Conservation (phyloP, 2,329 filamentous ascomycete genomes). For the Helotiales sp. region DNA sequence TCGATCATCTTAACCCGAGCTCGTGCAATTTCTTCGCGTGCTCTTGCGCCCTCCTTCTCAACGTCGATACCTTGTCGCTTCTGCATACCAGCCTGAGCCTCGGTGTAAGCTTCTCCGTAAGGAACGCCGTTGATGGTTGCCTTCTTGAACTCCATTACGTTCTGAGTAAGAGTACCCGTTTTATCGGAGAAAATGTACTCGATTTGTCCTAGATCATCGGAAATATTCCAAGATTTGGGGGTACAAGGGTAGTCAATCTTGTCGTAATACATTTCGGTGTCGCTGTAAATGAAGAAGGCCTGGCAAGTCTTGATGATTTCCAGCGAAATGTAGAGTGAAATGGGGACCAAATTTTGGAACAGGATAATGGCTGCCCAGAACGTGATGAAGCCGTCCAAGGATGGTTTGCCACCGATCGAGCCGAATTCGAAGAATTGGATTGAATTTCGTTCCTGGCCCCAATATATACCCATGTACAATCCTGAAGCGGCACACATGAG, state of each 20-base stretch:
- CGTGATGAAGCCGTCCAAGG: conserved; percentile 88
- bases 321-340: conserved; percentile 95
- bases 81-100: conserved; percentile 95
- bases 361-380: conserved; percentile 95
- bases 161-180: conserved; percentile 87
- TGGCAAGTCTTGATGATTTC: conserved; percentile 94
- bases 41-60: conserved; percentile 76
- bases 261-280: conserved; percentile 96
- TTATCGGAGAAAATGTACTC: conserved; percentile 99
- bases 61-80: conserved; percentile 87
- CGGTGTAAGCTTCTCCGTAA: conserved; percentile 97
- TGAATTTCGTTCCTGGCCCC: conserved; percentile 76
- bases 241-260: conserved; percentile 92
- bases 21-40: conserved; percentile 76
- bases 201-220: conserved; percentile 95
- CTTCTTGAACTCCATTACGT: conserved; percentile 99
- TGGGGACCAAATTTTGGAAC: conserved; percentile 98
- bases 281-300: conserved; percentile 96
- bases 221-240: conserved; percentile 98
- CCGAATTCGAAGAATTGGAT: conserved; percentile 84
- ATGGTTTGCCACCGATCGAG: conserved; percentile 75
- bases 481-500: conserved; percentile 86
- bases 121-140: conserved; percentile 94
- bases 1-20: conserved; percentile 76
- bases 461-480: conserved; percentile 83